Percentiles rank a stretch among this genome's conserved stretches.
phyloP scores from a whole-genome alignment of 1,139 yeast species.

The Schwanniomyces etchellsii region DNA sequence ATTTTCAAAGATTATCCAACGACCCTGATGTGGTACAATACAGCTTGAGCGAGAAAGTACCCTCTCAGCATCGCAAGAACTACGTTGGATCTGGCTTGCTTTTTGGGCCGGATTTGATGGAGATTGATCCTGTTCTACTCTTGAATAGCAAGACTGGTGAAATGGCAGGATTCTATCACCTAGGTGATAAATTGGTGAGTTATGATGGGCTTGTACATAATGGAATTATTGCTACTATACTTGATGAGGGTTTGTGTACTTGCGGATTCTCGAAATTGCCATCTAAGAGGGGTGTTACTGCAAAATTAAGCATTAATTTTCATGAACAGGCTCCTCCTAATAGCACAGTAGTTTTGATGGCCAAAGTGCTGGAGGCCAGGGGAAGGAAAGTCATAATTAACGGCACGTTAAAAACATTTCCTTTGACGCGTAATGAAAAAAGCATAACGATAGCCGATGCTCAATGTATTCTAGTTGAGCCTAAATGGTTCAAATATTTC shows the following conservation, averaged over 20 bases:
- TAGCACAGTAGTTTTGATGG: slow-evolving; percentile 61
- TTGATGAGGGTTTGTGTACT: slow-evolving; percentile 83
- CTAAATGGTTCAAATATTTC: slow-evolving; percentile 71
- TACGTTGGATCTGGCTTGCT: slow-evolving; percentile 65
- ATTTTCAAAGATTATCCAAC: slow-evolving; percentile 24
- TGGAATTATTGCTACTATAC: slow-evolving; percentile 74
- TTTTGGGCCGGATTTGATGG: slow-evolving; percentile 56
- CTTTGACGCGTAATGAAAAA: slow-evolving; percentile 16
- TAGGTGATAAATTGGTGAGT: slow-evolving; percentile 63
- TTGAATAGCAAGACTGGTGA: slow-evolving; percentile 40
- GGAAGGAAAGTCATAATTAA: slow-evolving; percentile 79
- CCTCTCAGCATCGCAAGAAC: slow-evolving; percentile 54
- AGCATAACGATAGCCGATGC: slow-evolving; percentile 48
- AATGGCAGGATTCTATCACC: slow-evolving; percentile 57
- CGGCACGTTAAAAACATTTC: slow-evolving; percentile 54
- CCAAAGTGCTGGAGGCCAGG: slow-evolving; percentile 57
- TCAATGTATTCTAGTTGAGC: slow-evolving; percentile 64
- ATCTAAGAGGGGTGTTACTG: slow-evolving; percentile 86
- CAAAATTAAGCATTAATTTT: slow-evolving; percentile 63
- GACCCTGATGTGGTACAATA: slow-evolving; percentile 20
- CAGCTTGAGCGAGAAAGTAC: slow-evolving; percentile 43
- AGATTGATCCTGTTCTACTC: slow-evolving; percentile 63
- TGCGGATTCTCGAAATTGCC: slow-evolving; percentile 89
- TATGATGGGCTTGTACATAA: slow-evolving; percentile 78
- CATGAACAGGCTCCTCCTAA: slow-evolving; percentile 61